These are phyloP conservation scores for Pseudonectria buxi DNA, from an alignment of 2,329 filamentous ascomycete genomes.

Conservation along the genomic window DNA sequence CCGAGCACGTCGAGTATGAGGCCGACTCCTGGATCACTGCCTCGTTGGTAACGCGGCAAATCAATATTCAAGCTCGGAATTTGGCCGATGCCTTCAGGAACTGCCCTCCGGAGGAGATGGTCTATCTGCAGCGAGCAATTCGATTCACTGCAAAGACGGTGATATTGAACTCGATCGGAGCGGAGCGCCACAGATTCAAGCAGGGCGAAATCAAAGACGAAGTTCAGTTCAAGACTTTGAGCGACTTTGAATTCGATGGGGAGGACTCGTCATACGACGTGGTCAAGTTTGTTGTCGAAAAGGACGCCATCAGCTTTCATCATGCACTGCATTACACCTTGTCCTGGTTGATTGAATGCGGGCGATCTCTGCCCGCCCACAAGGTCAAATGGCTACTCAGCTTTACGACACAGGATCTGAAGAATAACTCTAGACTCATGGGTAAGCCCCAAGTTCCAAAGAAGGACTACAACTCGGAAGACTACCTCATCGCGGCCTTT, in stretches of 20 bases:
- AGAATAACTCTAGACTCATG: constrained; percentile 56
- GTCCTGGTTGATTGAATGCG: constrained; percentile 92
- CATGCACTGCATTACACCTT: constrained; percentile 93
- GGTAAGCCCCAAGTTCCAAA: constrained; percentile 50
- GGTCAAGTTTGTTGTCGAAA: constrained; percentile 82
- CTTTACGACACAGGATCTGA: constrained; percentile 66
- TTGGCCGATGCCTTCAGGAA: constrained; percentile 81
- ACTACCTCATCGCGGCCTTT: constrained; percentile 79
- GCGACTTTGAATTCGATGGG: constrained; percentile 73
- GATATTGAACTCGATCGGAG: constrained; percentile 82
- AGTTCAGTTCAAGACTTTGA: constrained; percentile 70
- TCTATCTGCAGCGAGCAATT: constrained; percentile 64
- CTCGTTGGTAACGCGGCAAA: constrained; percentile 86
- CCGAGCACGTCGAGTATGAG: constrained; percentile 96
- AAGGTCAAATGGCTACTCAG: constrained; percentile 62
- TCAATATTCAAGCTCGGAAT: constrained; percentile 85
- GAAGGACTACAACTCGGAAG: constrained; percentile 58
- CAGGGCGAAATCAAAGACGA: constrained; percentile 85
- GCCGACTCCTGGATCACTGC: constrained; percentile 97
- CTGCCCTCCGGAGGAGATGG: constrained; percentile 55
- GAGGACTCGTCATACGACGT: constrained; percentile 54
- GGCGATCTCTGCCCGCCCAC: constrained; percentile 63
- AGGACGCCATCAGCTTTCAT: constrained; percentile 91
- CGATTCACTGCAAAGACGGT: constrained; percentile 71
- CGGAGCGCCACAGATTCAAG: constrained; percentile 79